Evolutionary conservation across 75 land plant species (phyloP), one percentile per base, ranked within the genome.

Genomic region (Adiantum capillusveneris): DNA sequence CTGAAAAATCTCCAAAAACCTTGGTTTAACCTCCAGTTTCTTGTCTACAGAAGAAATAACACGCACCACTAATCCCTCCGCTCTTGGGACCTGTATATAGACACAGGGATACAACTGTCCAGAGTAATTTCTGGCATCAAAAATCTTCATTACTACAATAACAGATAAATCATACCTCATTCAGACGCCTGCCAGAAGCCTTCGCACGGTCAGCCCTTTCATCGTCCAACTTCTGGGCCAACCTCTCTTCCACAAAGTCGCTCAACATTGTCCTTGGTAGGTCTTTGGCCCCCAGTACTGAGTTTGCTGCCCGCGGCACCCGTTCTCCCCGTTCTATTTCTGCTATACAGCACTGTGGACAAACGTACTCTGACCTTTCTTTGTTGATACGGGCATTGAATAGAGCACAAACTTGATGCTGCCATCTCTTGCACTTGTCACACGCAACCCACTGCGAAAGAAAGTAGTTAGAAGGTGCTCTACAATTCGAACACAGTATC

Each of bases 381-480:
- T 93, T 96, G 77, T 85, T 88, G 44, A 84, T 86, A 18, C 87
- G 68, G 26, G 84, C 91, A 76, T 93, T 93, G 63, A 93, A 93
- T 29, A 93, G 75, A 12, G 90, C 90, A 81, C 98, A 93, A 41
- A 88, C 79, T 77, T 88, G 95, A 64, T 93, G 98, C 54, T 93
- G 94, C 95, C 87, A 88, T 59, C 74, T 75, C 64, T 93, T 79
- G 76, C 98, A 93, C 61, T 88, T 88, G 56, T 86, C 94, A 64
- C 98, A 93, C 74, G 85, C 82, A n/a, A 88, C 88, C 98, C 98
- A 93, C 98, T 93, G 86, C 65, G 76, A 24, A 49, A n/a, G n/a
- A n/a, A n/a, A n/a, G n/a, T n/a, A n/a, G n/a, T n/a, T n/a, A n/a
- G n/a, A n/a, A n/a, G n/a, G n/a, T n/a, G n/a, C n/a, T n/a, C n/a